Conservation (phyloP, 1,139 yeast species). For the Debaryomyces subglobosus region DNA sequence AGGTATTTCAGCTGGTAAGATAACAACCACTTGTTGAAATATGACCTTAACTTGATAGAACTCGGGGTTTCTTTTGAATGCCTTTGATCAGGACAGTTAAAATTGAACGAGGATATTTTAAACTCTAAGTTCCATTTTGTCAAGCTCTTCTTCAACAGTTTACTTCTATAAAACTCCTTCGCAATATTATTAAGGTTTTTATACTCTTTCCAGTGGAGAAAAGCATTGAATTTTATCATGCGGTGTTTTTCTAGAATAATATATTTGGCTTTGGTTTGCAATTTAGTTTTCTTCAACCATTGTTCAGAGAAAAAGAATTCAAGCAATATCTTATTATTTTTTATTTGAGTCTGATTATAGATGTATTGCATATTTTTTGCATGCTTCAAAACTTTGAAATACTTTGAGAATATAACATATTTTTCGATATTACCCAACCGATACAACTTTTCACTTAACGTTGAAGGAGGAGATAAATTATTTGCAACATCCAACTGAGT, state of each 20-base stretch:
- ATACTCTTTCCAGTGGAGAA: conserved; percentile 21
- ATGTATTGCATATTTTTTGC: conserved; percentile 10
- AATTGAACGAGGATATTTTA: neutral
- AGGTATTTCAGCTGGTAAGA: neutral
- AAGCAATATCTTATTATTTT: conserved; percentile 13
- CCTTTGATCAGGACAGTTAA: neutral
- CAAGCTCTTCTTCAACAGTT: conserved; percentile 9
- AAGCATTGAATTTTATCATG: conserved; percentile 9
- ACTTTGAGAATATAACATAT: conserved; percentile 15
- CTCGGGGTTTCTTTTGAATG: neutral
- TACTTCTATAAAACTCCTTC: conserved; percentile 13
- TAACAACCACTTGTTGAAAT: neutral
- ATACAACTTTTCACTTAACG: conserved; percentile 17
- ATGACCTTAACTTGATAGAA: neutral
- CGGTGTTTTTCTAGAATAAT: conserved; percentile 7
- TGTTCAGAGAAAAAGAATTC: conserved; percentile 17
- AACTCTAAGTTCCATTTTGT: conserved; percentile 20
- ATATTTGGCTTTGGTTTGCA: conserved; percentile 11
- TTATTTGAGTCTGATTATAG: conserved; percentile 11
- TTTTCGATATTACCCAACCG: conserved; percentile 13
- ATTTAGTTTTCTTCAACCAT: conserved; percentile 19
- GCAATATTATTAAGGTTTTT: conserved; percentile 14
- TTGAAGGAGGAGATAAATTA: neutral
- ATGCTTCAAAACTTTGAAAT: conserved; percentile 20
- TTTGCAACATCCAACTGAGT: neutral